phyloP scores from a whole-genome alignment of 2,329 filamentous ascomycete genomes.

The Aureobasidium uvarum region DNA sequence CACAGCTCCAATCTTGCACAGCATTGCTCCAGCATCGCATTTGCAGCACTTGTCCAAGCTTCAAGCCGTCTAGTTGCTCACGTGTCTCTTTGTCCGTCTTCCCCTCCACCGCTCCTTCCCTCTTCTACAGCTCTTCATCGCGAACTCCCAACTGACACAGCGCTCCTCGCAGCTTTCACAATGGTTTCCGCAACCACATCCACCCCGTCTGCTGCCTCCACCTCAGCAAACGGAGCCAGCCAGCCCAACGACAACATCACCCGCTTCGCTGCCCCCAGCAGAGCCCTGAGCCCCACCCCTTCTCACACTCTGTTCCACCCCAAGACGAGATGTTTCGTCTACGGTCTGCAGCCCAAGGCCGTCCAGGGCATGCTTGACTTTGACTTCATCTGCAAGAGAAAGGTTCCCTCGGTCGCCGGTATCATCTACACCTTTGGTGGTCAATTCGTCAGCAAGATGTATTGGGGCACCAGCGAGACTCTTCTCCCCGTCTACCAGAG shows the following conservation, averaged over 20 bases:
- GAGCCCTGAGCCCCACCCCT: constrained; percentile 83
- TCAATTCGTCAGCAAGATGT: constrained; percentile 99
- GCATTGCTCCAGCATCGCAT: constrained; percentile 2
- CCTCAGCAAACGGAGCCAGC: constrained; percentile 33
- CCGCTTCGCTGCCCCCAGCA: constrained; percentile 89
- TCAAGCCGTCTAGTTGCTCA: background rate
- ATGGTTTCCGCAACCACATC: constrained; percentile 41
- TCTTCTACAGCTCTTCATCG: background rate
- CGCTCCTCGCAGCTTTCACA: constrained; percentile 34
- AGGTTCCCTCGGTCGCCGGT: constrained; percentile 91
- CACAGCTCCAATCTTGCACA: constrained; percentile 14
- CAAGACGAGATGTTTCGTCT: constrained; percentile 99
- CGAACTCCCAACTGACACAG: constrained; percentile 3
- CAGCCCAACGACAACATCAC: constrained; percentile 93
- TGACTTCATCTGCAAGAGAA: constrained; percentile 99
- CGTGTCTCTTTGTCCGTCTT: constrained; percentile 19
- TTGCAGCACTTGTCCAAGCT: constrained; percentile 6
- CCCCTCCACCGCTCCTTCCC: background rate
- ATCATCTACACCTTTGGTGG: constrained; percentile 99
- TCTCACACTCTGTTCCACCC: constrained; percentile 94
- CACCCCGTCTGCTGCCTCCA: constrained; percentile 33
- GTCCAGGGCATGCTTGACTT: constrained; percentile 78
- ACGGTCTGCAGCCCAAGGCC: constrained; percentile 89
- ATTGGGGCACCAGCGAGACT: constrained; percentile 99
- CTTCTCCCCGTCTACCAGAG: constrained; percentile 97